Evolutionary conservation across 805 yeast genomes (phyloP), one percentile per base, ranked within the genome.

Genomic region (Schwanniomyces occidentalis): DNA sequence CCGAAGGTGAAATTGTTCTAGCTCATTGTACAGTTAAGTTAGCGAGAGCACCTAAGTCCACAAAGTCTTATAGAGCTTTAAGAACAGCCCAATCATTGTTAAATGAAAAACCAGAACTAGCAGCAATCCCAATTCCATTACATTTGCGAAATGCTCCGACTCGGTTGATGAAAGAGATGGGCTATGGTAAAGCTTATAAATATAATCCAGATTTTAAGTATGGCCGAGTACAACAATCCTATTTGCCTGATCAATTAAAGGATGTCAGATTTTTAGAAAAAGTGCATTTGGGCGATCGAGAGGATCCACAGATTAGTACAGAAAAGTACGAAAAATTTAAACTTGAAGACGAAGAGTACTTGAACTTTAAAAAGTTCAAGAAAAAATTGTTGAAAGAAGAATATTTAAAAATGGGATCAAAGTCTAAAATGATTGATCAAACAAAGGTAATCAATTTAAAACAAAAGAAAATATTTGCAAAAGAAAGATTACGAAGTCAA

Each of bases 81-180:
- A 73, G 80, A 8, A 61, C 69, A 19, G 78, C 90, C n/a, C 85
- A 80, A 41, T 52, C 69, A 1, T 65, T 77, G 42, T 53, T 90
- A 19, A 66, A 65, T 16, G 73, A 71, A 16, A 76, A 75, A n/a
- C 84, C 85, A 2, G 74, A 69, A 8, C 65, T 75, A 32, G 76
- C 78, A 12, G 73, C 78, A 24, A 77, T 86, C 4, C 76, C 82
- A 2, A 79, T 84, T 1, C 95, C 95, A 0, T 46, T 82, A 50
- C 98, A 93, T 59, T 66, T 93, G 23, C 73, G 98, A 45, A 95
- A 93, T 56, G 98, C 99, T 0, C 99, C 99, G 2, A 95, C 99
- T 0, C 72, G 70, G 48, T 68, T 93, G 30, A 93, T 93, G 99
- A 74, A 79, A 37, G 95, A 88, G 33, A 51, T 89, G 40, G 98